Percentiles rank a stretch among this genome's conserved stretches.
Evolutionary conservation across 2,329 filamentous ascomycete genomes (phyloP).

Genomic region (Fusarium mexicanum): DNA sequence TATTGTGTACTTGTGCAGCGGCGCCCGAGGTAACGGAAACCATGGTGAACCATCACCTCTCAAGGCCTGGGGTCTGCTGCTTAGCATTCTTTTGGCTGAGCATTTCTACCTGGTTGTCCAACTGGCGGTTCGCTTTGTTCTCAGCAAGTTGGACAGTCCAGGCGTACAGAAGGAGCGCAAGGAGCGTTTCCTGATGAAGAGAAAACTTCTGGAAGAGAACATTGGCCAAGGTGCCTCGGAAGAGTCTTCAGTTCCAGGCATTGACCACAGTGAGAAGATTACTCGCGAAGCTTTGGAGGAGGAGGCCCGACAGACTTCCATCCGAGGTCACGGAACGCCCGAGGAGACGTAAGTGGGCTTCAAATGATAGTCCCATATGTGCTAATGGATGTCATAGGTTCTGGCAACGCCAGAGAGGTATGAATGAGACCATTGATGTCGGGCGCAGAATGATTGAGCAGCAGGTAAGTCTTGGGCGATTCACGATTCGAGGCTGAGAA

Average conservation of each 20-base stretch:
- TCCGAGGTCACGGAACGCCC: constrained; percentile 58
- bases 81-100: constrained; percentile 86
- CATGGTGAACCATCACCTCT: constrained; percentile 75
- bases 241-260: constrained; percentile 57
- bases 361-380: neutral
- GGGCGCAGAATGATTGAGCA: constrained; percentile 65
- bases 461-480: constrained; percentile 41
- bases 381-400: constrained; percentile 56
- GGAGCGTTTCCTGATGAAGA: constrained; percentile 83
- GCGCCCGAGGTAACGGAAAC: constrained; percentile 67
- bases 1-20: constrained; percentile 88
- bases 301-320: constrained; percentile 63
- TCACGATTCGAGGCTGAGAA: neutral
- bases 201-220: constrained; percentile 79
- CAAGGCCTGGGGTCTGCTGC: constrained; percentile 80
- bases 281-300: constrained; percentile 73
- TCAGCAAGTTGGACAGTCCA: constrained; percentile 85
- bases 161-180: constrained; percentile 86
- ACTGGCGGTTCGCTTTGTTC: constrained; percentile 74
- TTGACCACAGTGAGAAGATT: constrained; percentile 68
- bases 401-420: constrained; percentile 69
- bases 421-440: constrained; percentile 66
- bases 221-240: constrained; percentile 67
- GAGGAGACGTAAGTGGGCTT: constrained; percentile 58
- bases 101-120: constrained; percentile 88